These are phyloP conservation scores for Malus hybrid DNA, from an alignment of 331 rosid genomes.

Conservation along the genomic window DNA sequence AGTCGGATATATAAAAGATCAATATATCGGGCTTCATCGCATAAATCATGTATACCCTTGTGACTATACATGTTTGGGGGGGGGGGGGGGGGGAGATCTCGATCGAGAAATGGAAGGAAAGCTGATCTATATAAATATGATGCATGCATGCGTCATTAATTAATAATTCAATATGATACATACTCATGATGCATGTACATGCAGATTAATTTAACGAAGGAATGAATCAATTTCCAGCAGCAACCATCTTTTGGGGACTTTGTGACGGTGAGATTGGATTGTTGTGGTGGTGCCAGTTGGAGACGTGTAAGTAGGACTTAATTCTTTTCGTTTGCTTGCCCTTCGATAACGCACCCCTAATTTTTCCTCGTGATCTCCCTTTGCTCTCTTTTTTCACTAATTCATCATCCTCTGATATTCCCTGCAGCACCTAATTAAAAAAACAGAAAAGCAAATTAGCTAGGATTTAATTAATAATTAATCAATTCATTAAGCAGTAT, in stretches of 20 bases:
- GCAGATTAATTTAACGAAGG: too few relatives aligned
- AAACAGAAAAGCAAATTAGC: too few relatives aligned
- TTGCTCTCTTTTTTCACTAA: background rate
- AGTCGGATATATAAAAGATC: too few relatives aligned
- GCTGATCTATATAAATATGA: too few relatives aligned
- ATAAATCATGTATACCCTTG: too few relatives aligned
- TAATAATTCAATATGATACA: too few relatives aligned
- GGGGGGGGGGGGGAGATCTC: background rate
- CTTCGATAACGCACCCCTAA: background rate
- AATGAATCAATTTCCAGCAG: background rate
- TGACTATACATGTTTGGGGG: too few relatives aligned
- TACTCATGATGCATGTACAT: too few relatives aligned
- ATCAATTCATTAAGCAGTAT: background rate
- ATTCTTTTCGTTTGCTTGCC: background rate
- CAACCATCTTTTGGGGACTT: background rate
- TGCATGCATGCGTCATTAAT: too few relatives aligned
- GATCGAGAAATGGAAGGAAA: background rate
- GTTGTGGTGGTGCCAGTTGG: background rate
- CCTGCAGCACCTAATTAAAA: background rate
- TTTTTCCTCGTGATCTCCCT: background rate
- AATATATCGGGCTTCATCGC: too few relatives aligned
- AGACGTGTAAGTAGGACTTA: background rate
- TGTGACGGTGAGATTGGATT: background rate
- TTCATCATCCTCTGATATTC: background rate
- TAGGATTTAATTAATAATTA: too few relatives aligned